Evolutionary conservation across 2,329 filamentous ascomycete genomes (phyloP), one percentile per base, ranked within the genome.

Genomic region (Fusarium begoniae): DNA sequence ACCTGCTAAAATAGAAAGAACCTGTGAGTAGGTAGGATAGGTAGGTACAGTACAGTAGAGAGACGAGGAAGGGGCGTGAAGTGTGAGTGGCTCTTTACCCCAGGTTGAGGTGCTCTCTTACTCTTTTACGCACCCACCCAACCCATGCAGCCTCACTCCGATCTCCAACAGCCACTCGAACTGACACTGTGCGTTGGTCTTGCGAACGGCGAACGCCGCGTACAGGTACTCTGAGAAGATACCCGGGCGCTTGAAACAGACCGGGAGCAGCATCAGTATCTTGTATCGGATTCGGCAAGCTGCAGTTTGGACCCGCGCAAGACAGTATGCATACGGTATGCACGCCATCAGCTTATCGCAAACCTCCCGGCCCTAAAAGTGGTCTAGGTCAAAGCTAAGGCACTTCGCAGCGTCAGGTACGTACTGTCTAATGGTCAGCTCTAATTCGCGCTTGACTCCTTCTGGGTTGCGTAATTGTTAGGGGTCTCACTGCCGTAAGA

Each of bases 281-380:
- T 28, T 30, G 67, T 56, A 58, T 20, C 37, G 2, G 12, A 22
- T 24, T 54, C 60, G 56, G 68, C n/a, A 63, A 43, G 55, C 40
- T 43, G 44, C 68, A 70, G 69, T 50, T 63, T 54, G 32, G 66
- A 62, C 26, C 66, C 37, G 75, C 77, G 70, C 62, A 18, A 45
- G 43, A 57, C 58, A 54, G 24, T 58, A 24, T 5, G 24, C 50
- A 51, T 54, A 78, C 77, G 70, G 77, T 78, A 72, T 71, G 74
- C 75, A 75, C 71, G 74, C 64, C 77, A 77, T 78, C 77, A 78
- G 77, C 77, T 78, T 77, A 78, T 78, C 77, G 75, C 69, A 75
- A 73, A 78, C 75, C 65, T 77, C 69, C 77, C 70, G 75, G 69
- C 69, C 63, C 70, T 75, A 69, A 65, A 76, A 72, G 40, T 56